Conservation (phyloP, 257 asterid species). For the Orobanche coerulescens region DNA sequence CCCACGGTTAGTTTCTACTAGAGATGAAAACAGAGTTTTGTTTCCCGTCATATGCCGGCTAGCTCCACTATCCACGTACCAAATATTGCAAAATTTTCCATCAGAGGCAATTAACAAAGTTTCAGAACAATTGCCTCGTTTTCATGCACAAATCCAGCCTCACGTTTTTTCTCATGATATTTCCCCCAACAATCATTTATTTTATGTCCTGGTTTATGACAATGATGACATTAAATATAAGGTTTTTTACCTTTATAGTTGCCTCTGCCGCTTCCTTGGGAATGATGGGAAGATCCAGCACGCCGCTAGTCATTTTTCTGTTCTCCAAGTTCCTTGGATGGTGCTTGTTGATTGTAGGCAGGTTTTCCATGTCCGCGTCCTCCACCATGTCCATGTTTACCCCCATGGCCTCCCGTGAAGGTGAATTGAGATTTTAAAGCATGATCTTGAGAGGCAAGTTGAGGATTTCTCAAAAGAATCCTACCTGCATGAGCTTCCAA, state of each 20-base stretch:
- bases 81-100: neutral
- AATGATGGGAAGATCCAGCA: neutral
- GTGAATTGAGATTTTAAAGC: slow-evolving; percentile 3
- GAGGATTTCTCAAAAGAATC: neutral
- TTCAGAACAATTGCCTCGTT: neutral
- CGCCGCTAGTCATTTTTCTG: neutral
- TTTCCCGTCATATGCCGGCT: neutral
- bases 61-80: neutral
- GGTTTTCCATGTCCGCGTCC: neutral
- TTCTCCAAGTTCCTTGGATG: neutral
- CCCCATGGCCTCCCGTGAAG: neutral
- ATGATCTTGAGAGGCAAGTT: neutral
- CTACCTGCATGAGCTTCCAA: neutral
- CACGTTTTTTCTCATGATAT: neutral
- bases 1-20: neutral
- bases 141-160: neutral
- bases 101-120: neutral
- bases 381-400: neutral
- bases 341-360: neutral
- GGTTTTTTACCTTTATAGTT: neutral
- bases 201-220: neutral
- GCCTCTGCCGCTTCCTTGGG: neutral
- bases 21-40: neutral
- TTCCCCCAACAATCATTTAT: neutral
- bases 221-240: neutral